Percentiles rank a stretch among this genome's conserved stretches.
These are phyloP conservation scores for Crucibulum laeve DNA, from an alignment of 768 basidiomycete genomes.

Conservation along the genomic window DNA sequence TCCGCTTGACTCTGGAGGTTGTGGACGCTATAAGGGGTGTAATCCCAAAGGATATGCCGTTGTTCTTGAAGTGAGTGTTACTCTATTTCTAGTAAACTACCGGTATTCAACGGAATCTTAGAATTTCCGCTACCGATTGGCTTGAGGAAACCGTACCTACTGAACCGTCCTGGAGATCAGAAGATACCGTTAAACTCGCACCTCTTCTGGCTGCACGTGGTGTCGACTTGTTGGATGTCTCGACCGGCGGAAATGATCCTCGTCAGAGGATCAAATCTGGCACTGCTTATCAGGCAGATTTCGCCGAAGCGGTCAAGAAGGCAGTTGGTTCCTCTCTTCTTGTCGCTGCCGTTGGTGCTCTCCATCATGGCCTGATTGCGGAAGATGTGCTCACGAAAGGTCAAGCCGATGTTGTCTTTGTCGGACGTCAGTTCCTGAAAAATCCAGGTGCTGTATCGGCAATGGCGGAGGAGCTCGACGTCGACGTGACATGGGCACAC, in stretches of 20 bases:
- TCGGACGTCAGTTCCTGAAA: conserved; percentile 54
- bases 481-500: conserved; percentile 15
- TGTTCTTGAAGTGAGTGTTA: conserved; percentile 58
- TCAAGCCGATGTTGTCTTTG: conserved; percentile 54
- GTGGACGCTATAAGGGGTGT: conserved; percentile 58
- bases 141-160: conserved; percentile 52
- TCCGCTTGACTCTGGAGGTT: conserved; percentile 56
- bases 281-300: conserved; percentile 50
- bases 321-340: conserved; percentile 32
- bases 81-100: not conserved
- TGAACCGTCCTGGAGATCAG: conserved; percentile 61
- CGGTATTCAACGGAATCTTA: conserved; percentile 11
- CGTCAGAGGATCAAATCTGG: conserved; percentile 32
- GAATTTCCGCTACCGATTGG: conserved; percentile 74
- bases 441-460: conserved; percentile 49
- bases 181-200: conserved; percentile 64
- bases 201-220: conserved; percentile 57
- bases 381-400: conserved; percentile 53
- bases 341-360: conserved; percentile 48
- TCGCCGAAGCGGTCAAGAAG: conserved; percentile 53
- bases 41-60: conserved; percentile 58
- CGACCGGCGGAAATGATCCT: conserved; percentile 55
- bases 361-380: conserved; percentile 49
- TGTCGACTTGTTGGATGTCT: conserved; percentile 74
- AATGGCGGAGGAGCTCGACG: conserved; percentile 54